A percentile compares a stretch with the other conserved stretches of the same genome.
phyloP scores from a whole-genome alignment of 257 asterid species.

The Fraxinus americana region DNA sequence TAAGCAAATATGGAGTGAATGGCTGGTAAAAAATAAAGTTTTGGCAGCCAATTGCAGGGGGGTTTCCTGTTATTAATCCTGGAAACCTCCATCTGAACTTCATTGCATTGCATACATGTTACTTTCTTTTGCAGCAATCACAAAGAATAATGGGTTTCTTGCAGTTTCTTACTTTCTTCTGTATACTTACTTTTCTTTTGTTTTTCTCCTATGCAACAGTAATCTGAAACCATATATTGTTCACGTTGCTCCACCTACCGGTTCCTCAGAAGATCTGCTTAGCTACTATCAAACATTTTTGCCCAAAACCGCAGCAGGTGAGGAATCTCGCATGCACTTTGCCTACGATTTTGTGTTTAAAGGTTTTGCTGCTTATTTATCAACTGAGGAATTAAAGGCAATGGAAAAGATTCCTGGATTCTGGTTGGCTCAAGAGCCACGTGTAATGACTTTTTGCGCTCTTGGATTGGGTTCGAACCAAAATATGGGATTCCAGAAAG shows the following conservation, averaged over 20 bases:
- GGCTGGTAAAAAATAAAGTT: not conserved
- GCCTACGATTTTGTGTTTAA: constrained; percentile 37
- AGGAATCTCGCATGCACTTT: constrained; percentile 30
- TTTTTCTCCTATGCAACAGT: not conserved
- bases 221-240: constrained; percentile 32
- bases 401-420: constrained; percentile 39
- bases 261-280: constrained; percentile 21
- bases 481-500: constrained; percentile 29
- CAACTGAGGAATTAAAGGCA: constrained; percentile 26
- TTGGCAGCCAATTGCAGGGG: too few species aligned
- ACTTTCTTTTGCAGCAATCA: too few species aligned
- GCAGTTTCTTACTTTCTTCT: constrained; percentile 9
- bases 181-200: not conserved
- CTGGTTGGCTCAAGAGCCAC: constrained; percentile 26
- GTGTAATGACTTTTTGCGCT: too few species aligned
- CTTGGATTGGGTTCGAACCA: constrained; percentile 36
- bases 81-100: too few species aligned
- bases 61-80: too few species aligned
- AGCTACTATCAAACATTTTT: constrained; percentile 43
- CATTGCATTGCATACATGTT: too few species aligned
- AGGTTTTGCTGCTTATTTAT: constrained; percentile 37
- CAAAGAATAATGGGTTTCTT: not conserved
- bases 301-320: constrained; percentile 22
- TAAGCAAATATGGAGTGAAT: not conserved
- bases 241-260: constrained; percentile 32